Percentiles rank a stretch among this genome's conserved stretches.
Evolutionary conservation across 108 stramenopile species (phyloP).

Genomic region (Discostella stelligeroides): DNA sequence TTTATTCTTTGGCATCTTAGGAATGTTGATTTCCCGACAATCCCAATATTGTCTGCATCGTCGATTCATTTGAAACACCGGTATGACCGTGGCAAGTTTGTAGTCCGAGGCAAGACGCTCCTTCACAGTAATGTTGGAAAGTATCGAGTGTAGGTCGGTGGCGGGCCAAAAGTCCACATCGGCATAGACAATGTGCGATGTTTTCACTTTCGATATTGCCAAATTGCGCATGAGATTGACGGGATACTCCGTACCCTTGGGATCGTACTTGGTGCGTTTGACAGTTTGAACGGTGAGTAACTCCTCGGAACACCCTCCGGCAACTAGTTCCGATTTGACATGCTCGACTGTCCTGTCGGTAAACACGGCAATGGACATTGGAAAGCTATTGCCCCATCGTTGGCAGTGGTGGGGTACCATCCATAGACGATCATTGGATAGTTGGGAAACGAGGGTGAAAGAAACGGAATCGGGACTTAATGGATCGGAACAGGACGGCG

Average conservation of each 20-base stretch:
- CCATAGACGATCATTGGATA: constrained; percentile 78
- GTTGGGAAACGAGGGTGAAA: constrained; percentile 75
- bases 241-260: constrained; percentile 74
- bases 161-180: constrained; percentile 93
- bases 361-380: constrained; percentile 76
- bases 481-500: constrained; percentile 41
- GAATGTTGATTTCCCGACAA: constrained; percentile 70
- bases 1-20: constrained; percentile 59
- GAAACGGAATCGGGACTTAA: constrained; percentile 16
- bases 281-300: constrained; percentile 51
- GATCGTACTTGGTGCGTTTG: constrained; percentile 38
- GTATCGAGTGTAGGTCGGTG: constrained; percentile 58
- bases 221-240: constrained; percentile 89
- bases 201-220: constrained; percentile 67
- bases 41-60: constrained; percentile 58
- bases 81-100: constrained; percentile 70
- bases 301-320: constrained; percentile 40
- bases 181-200: constrained; percentile 78
- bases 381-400: constrained; percentile 65
- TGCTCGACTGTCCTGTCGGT: constrained; percentile 44
- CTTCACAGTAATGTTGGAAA: constrained; percentile 31
- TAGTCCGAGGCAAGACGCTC: constrained; percentile 50
- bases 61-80: constrained; percentile 79
- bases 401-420: constrained; percentile 80
- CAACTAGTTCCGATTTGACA: constrained; percentile 30